Conservation (phyloP, 2,329 filamentous ascomycete species). For the Colletotrichum sp. region DNA sequence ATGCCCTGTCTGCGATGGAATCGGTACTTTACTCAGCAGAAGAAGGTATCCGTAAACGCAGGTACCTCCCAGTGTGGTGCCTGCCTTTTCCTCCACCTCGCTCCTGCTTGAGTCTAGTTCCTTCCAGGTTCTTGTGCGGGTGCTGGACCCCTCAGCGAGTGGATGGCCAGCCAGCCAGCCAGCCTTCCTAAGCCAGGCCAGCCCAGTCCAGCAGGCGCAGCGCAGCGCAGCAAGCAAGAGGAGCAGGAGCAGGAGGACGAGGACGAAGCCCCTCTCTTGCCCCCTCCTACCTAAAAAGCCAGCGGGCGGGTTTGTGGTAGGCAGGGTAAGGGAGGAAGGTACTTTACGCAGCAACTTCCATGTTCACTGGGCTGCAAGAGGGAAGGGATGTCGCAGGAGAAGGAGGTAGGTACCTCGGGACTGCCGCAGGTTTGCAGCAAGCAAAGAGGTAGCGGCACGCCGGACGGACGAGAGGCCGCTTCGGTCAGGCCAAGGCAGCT, state of each 20-base stretch:
- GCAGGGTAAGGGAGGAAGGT: too few species aligned
- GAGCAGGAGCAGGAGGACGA: neutral
- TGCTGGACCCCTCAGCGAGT: neutral
- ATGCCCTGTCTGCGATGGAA: too few species aligned
- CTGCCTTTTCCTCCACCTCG: too few species aligned
- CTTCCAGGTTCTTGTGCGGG: neutral
- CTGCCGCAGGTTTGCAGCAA: too few species aligned
- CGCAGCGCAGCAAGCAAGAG: neutral
- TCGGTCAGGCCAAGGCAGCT: neutral
- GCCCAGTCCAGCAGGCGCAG: neutral
- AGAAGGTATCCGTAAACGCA: neutral
- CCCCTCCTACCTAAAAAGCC: neutral
- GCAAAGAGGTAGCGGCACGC: neutral
- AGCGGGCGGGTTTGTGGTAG: neutral
- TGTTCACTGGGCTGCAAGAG: neutral
- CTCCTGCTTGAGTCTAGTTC: too few species aligned
- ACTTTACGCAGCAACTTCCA: too few species aligned
- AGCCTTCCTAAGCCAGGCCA: neutral
- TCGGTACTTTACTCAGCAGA: neutral
- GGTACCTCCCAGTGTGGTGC: neutral
- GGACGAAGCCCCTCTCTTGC: neutral
- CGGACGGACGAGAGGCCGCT: neutral
- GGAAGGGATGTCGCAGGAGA: neutral
- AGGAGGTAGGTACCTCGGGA: too few species aligned
- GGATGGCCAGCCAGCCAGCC: neutral